A percentile compares a stretch with the other conserved stretches of the same genome.
Evolutionary conservation across 345 rosid genomes (phyloP).

Genomic region (Trapa incisa): DNA sequence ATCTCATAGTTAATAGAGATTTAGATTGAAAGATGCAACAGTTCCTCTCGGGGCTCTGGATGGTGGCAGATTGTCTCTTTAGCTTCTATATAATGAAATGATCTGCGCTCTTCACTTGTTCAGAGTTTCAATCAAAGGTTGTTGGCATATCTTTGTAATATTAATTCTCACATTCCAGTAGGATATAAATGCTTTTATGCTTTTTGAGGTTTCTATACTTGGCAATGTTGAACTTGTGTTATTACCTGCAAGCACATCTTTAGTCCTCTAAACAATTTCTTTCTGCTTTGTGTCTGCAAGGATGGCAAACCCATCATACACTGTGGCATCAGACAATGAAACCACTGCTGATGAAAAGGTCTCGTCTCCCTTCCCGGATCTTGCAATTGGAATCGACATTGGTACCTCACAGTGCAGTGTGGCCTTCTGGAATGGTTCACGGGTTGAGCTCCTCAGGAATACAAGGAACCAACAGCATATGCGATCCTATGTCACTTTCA

Average conservation of each 20-base stretch:
- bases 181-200: not conserved
- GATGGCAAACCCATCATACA: slow-evolving; percentile 69
- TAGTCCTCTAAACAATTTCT: not conserved
- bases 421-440: slow-evolving; percentile 76
- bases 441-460: slow-evolving; percentile 67
- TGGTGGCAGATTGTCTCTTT: not conserved
- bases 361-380: slow-evolving; percentile 47
- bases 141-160: not conserved
- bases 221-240: not conserved
- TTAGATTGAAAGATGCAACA: not conserved
- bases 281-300: slow-evolving; percentile 21
- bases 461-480: slow-evolving; percentile 61
- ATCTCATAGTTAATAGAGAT: not conserved
- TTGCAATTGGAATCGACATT: slow-evolving; percentile 75
- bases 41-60: not conserved
- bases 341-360: slow-evolving; percentile 66
- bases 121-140: not conserved
- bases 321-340: slow-evolving; percentile 79
- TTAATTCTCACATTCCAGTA: not conserved
- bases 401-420: slow-evolving; percentile 84
- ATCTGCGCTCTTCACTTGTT: not conserved
- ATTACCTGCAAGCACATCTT: not conserved
- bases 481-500: slow-evolving; percentile 69
- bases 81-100: not conserved
- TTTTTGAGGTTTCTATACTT: not conserved